Conservation (phyloP, 805 yeast species). For the Kodamaea nitidulidarum region DNA sequence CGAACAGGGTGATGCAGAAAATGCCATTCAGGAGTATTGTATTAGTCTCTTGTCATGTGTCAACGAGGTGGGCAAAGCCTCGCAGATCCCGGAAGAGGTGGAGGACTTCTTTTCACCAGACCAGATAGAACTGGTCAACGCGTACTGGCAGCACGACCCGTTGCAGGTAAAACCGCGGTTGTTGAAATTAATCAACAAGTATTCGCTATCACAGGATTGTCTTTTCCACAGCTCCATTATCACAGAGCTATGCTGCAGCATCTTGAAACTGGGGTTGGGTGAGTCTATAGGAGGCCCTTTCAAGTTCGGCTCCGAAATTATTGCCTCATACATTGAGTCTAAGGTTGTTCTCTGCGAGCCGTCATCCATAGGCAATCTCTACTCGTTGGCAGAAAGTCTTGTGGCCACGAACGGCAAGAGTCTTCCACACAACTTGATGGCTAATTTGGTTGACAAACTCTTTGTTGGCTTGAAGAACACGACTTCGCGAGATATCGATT, state of each 20-base stretch:
- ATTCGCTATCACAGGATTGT: constrained; percentile 36
- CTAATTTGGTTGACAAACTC: constrained; percentile 33
- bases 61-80: constrained; percentile 67
- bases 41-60: constrained; percentile 59
- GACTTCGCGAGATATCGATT: constrained; percentile 55
- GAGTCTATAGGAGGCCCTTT: constrained; percentile 68
- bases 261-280: constrained; percentile 60
- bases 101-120: constrained; percentile 35
- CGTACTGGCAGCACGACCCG: constrained; percentile 51
- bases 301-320: constrained; percentile 39
- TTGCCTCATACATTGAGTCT: constrained; percentile 27
- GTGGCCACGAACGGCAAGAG: constrained; percentile 33
- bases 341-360: constrained; percentile 27
- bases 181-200: constrained; percentile 36
- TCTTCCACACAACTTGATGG: constrained; percentile 29
- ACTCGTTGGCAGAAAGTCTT: constrained; percentile 43
- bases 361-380: constrained; percentile 41
- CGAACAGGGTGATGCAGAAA: constrained; percentile 11
- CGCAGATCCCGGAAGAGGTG: constrained; percentile 54
- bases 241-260: constrained; percentile 59
- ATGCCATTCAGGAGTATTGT: constrained; percentile 41
- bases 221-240: constrained; percentile 44
- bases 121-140: constrained; percentile 23
- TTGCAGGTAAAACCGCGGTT: constrained; percentile 40
- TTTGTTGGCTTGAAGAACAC: constrained; percentile 32